phyloP scores from a whole-genome alignment of 2,329 filamentous ascomycete genomes.

The Ceratocystis ficicola region DNA sequence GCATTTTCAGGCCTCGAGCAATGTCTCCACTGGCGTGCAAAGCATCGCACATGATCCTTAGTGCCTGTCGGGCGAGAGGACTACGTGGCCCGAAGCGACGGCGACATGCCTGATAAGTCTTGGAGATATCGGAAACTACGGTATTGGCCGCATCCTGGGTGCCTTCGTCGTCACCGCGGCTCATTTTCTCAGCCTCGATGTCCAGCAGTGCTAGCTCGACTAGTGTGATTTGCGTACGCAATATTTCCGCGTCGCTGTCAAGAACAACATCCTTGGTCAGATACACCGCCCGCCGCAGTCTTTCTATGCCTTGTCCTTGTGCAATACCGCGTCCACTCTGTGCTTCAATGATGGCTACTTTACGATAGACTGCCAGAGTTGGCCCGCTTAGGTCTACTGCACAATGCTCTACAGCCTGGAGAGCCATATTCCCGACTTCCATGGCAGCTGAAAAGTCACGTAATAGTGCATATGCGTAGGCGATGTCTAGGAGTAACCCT shows the following conservation, averaged over 20 bases:
- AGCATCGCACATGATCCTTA: not conserved
- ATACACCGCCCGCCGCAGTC: not conserved
- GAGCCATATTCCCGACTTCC: slow-evolving; percentile 5
- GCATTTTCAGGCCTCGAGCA: slow-evolving; percentile 1
- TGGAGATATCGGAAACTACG: not conserved
- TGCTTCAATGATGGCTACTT: not conserved
- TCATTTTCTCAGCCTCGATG: not conserved
- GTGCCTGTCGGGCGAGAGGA: not conserved
- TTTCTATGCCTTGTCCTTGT: not conserved
- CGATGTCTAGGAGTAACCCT: not conserved
- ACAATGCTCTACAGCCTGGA: slow-evolving; percentile 1
- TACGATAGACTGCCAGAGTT: not conserved
- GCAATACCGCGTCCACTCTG: not conserved
- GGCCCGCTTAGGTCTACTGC: not conserved
- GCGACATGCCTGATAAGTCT: not conserved
- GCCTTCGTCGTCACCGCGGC: not conserved
- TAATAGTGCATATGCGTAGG: slow-evolving; percentile 8
- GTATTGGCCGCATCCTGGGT: not conserved
- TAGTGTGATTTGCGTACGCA: slow-evolving; percentile 4
- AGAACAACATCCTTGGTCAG: not conserved
- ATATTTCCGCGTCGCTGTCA: not conserved
- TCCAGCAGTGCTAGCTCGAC: not conserved
- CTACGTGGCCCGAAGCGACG: slow-evolving; percentile 10
- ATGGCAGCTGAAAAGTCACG: not conserved
- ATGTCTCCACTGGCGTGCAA: not conserved